Base-by-base conservation (phyloP, 306 rosid species). In the Herpetospermum pedunculosum region DNA sequence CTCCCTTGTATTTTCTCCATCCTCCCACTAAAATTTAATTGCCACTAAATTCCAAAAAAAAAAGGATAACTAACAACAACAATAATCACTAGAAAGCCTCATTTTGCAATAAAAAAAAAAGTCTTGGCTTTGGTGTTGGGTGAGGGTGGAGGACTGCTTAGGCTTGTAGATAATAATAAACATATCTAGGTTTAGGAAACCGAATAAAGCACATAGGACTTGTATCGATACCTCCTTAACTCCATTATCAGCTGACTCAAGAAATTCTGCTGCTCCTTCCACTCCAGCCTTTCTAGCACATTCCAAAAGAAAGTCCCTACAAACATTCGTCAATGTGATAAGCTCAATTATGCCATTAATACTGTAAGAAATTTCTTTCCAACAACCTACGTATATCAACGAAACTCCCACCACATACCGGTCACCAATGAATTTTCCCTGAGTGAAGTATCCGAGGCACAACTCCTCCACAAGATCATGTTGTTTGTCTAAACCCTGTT, bases 181-280 rank as follows among this genome's bases (percentile, higher is more conserved):
- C 63, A 26, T 12, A 55, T 55, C 6, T 26, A 55, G 35, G 34
- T 55, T 35, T 25, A 55, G 63, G 29, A 29, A 57, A 30, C 38
- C 38, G 2, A 60, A 60, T 37, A 37, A 19, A 37, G 49, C 3
- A 8, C 19, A 35, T 38, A 35, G 26, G 40, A n/a, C 70, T 34
- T 34, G 19, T 46, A 50, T 74, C 38, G 19, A 19, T 52, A 93
- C 98, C 97, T 93, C 96, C 70, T 79, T 80, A 76, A 89, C 83
- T 53, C 94, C 98, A 77, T 89, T 86, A 83, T 81, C 87, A 62
- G 89, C 88, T 74, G 87, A 83, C 76, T 60, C 82, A 54, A 93
- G 94, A 89, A 86, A 93, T 88, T 91, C 97, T 47, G 83, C 90
- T 28, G 97, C 92, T 23, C 96, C 97, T 80, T 80, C 88, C 55